Percentiles rank a stretch among this genome's conserved stretches.
phyloP scores from a whole-genome alignment of 768 basidiomycete species.

The Kwoniella shandongensis region DNA sequence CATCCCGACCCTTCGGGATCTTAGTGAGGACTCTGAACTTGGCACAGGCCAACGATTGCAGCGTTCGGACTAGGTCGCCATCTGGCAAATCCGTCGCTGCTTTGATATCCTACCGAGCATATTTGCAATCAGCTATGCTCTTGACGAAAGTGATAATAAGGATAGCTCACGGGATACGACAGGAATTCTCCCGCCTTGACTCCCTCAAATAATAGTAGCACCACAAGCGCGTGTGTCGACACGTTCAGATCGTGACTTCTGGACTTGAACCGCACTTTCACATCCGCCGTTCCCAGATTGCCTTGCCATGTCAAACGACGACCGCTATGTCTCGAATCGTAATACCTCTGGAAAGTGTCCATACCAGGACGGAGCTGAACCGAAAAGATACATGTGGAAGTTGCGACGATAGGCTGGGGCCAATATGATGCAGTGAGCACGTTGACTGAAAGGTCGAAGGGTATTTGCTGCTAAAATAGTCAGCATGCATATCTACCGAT shows the following conservation, averaged over 20 bases:
- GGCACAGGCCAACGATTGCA: slow-evolving; percentile 93
- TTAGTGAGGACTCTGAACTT: slow-evolving; percentile 92
- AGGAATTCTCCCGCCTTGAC: slow-evolving; percentile 67
- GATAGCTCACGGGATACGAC: slow-evolving; percentile 72
- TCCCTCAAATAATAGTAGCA: slow-evolving; percentile 82
- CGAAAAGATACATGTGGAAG: slow-evolving; percentile 65
- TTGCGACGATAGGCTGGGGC: slow-evolving; percentile 70
- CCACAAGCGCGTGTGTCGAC: slow-evolving; percentile 80
- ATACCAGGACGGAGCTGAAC: slow-evolving; percentile 64
- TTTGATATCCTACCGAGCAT: slow-evolving; percentile 70
- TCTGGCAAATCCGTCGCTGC: slow-evolving; percentile 71
- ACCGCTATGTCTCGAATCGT: slow-evolving; percentile 83
- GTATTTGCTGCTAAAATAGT: slow-evolving; percentile 61
- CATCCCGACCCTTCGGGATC: slow-evolving; percentile 80
- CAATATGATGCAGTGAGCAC: slow-evolving; percentile 97
- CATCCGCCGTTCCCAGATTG: slow-evolving; percentile 84
- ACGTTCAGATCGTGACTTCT: slow-evolving; percentile 87
- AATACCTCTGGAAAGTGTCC: slow-evolving; percentile 83
- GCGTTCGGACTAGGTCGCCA: slow-evolving; percentile 77
- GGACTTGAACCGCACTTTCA: slow-evolving; percentile 75
- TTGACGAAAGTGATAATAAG: no score
- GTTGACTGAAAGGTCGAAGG: slow-evolving; percentile 78
- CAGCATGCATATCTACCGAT: neutral
- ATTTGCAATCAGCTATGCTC: neutral
- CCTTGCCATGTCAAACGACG: slow-evolving; percentile 89